Conservation (phyloP, 2,329 filamentous ascomycete species). For the Ceratocystis eucalypticola region DNA sequence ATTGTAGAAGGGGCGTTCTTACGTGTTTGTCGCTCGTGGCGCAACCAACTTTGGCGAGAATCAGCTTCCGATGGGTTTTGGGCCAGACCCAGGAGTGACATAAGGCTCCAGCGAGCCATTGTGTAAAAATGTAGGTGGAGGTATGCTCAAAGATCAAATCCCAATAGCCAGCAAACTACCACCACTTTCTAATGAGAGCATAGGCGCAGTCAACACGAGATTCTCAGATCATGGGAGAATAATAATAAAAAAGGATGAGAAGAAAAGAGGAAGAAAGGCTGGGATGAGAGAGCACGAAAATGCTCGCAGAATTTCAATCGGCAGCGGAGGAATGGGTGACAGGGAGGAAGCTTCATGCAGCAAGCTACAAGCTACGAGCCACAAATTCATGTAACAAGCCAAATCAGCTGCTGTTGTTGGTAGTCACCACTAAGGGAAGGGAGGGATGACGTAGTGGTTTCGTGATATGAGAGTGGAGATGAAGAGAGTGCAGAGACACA, state of each 20-base stretch:
- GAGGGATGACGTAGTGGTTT: too few relatives aligned
- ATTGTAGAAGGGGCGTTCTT: neutral
- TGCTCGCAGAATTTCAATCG: neutral
- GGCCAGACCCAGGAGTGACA: constrained; percentile 16
- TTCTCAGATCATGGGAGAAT: neutral
- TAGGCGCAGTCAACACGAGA: neutral
- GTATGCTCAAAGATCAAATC: neutral
- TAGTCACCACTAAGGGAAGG: too few relatives aligned
- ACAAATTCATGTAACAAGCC: neutral
- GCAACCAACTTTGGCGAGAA: constrained; percentile 10
- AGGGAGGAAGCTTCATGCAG: neutral
- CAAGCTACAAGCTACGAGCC: neutral
- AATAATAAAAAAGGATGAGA: neutral
- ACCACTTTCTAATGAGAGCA: neutral
- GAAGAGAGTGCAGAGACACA: too few relatives aligned
- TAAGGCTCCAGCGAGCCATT: constrained; percentile 15
- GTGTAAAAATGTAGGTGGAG: too few relatives aligned
- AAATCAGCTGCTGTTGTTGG: neutral
- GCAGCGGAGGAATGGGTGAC: neutral
- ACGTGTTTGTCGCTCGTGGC: constrained; percentile 10
- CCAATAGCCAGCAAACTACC: neutral
- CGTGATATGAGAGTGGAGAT: too few relatives aligned
- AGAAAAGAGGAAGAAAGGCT: neutral
- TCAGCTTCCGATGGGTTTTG: neutral
- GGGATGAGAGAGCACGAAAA: neutral